Evolutionary conservation across 179 eudicot genomes (phyloP).

Genomic region (Amaranthus tricolor): DNA sequence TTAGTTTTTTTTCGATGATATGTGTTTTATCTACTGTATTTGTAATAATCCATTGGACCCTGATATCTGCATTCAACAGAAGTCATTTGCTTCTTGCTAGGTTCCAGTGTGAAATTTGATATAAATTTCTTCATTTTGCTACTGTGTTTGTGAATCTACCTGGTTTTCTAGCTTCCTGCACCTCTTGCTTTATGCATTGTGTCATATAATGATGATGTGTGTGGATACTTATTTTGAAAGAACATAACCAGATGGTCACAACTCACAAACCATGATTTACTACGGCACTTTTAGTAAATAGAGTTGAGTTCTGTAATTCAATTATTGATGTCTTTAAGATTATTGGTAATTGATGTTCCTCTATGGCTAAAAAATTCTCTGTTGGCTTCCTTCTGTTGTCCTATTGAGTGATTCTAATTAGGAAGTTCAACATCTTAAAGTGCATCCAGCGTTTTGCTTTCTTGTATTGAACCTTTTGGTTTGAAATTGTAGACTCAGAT

Average conservation of each 20-base stretch:
- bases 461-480: not conserved
- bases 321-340: not conserved
- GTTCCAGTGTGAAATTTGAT: not conserved
- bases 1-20: not conserved
- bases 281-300: not conserved
- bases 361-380: not conserved
- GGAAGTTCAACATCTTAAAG: not conserved
- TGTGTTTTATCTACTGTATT: too few species aligned
- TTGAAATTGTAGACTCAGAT: constrained; percentile 58
- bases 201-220: not conserved
- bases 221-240: not conserved
- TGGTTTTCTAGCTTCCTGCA: not conserved
- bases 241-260: not conserved
- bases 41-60: too few species aligned
- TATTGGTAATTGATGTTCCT: not conserved
- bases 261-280: not conserved
- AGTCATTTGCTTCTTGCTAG: not conserved
- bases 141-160: not conserved
- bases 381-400: not conserved
- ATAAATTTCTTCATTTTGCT: not conserved
- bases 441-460: not conserved
- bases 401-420: not conserved
- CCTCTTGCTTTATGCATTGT: not conserved
- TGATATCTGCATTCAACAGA: too few species aligned
- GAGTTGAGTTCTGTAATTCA: not conserved